Evolutionary conservation across 345 rosid genomes (phyloP).

Genomic region (Rhodamnia argentea): DNA sequence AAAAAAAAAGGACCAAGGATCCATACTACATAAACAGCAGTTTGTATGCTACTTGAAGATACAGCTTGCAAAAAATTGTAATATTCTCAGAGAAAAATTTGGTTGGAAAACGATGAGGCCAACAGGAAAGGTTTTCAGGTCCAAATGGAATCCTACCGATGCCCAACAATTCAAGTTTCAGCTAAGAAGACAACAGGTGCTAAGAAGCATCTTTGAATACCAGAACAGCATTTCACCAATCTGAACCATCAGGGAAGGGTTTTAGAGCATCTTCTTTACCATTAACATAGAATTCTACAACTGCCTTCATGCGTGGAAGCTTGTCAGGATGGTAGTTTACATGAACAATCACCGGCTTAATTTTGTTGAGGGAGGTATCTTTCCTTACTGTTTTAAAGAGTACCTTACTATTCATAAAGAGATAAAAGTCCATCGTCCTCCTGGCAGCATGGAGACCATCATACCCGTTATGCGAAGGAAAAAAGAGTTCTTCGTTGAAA

Average conservation of each 20-base stretch:
- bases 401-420: constrained; percentile 42
- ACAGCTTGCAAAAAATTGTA: not conserved
- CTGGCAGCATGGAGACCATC: constrained; percentile 37
- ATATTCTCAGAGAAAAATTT: not conserved
- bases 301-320: constrained; percentile 34
- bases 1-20: not conserved
- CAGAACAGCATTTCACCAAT: not conserved
- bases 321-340: constrained; percentile 39
- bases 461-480: constrained; percentile 31
- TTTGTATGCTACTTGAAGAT: not conserved
- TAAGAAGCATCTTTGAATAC: not conserved
- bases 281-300: constrained; percentile 29
- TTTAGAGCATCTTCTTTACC: constrained; percentile 33
- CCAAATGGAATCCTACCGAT: not conserved
- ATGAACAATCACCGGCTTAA: constrained; percentile 40
- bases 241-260: constrained; percentile 35
- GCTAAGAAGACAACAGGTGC: not conserved
- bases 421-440: constrained; percentile 35
- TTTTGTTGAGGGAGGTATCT: constrained; percentile 17
- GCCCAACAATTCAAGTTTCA: not conserved
- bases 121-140: not conserved
- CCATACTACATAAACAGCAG: not conserved
- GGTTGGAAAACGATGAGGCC: not conserved
- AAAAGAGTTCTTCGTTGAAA: constrained; percentile 40
- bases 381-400: constrained; percentile 35